Evolutionary conservation across 2,329 filamentous ascomycete genomes (phyloP).

Genomic region (Nemania diffusa): DNA sequence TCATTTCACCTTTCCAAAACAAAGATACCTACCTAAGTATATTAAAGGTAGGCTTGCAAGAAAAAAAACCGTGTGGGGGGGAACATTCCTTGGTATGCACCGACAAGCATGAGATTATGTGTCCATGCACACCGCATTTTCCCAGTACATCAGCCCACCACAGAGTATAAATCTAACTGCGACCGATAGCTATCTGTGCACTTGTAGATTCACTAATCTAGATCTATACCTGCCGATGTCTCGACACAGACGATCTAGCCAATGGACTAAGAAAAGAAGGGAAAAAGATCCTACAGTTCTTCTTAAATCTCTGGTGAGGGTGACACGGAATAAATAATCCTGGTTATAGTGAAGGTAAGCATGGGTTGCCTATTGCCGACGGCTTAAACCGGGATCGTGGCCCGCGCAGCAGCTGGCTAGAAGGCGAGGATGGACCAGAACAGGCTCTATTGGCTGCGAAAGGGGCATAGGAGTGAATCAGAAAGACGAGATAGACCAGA

Average conservation of each 20-base stretch:
- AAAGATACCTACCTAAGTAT: not conserved
- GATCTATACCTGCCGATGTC: too few relatives aligned
- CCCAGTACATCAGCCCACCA: not conserved
- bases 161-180: not conserved
- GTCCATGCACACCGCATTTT: constrained; percentile 36
- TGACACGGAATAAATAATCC: not conserved
- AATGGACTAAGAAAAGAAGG: not conserved
- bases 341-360: too few relatives aligned
- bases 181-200: not conserved
- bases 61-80: constrained; percentile 6
- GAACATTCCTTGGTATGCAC: constrained; percentile 21
- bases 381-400: constrained; percentile 1
- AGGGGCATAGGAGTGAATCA: too few relatives aligned
- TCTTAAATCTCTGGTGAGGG: not conserved
- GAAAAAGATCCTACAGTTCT: not conserved
- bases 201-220: not conserved
- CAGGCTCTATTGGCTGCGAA: too few relatives aligned
- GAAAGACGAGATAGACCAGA: too few relatives aligned
- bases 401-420: constrained; percentile 1
- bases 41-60: too few relatives aligned
- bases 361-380: not conserved
- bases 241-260: too few relatives aligned
- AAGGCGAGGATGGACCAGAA: not conserved
- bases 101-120: constrained; percentile 27
- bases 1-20: constrained; percentile 24